These are phyloP conservation scores for Delonix regia DNA, from an alignment of 306 rosid genomes.

Conservation along the genomic window DNA sequence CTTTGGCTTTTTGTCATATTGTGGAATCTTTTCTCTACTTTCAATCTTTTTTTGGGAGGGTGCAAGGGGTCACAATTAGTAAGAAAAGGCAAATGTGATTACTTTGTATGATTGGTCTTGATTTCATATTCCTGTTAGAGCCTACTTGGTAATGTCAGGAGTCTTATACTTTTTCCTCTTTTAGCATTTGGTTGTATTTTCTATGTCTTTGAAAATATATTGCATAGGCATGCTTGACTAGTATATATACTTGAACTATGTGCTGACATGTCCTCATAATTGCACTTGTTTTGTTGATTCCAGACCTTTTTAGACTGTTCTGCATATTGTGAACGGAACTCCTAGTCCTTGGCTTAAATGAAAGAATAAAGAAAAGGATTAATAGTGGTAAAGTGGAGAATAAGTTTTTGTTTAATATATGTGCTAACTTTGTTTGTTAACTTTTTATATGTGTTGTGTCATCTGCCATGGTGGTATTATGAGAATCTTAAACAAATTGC, in stretches of 20 bases:
- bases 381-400: neutral
- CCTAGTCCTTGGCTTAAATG: neutral
- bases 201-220: constrained; percentile 12
- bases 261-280: constrained; percentile 7
- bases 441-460: constrained; percentile 27
- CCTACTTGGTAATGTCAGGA: neutral
- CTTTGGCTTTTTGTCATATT: constrained; percentile 16
- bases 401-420: neutral
- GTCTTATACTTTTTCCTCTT: neutral
- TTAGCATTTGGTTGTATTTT: neutral
- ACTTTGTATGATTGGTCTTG: constrained; percentile 19
- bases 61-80: neutral
- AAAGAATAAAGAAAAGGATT: constrained; percentile 6
- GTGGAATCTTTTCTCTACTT: constrained; percentile 9
- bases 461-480: constrained; percentile 12
- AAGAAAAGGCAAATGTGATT: neutral
- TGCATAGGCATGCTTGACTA: neutral
- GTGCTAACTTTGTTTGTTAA: constrained; percentile 2
- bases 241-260: neutral
- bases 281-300: constrained; percentile 3
- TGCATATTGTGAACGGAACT: constrained; percentile 16
- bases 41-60: neutral
- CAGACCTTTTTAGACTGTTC: neutral
- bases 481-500: constrained; percentile 27
- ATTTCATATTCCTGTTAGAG: constrained; percentile 9